Evolutionary conservation across 495 filamentous ascomycete genomes (phyloP), one percentile per base, ranked within the genome.

Genomic region (Penicillium canariense): DNA sequence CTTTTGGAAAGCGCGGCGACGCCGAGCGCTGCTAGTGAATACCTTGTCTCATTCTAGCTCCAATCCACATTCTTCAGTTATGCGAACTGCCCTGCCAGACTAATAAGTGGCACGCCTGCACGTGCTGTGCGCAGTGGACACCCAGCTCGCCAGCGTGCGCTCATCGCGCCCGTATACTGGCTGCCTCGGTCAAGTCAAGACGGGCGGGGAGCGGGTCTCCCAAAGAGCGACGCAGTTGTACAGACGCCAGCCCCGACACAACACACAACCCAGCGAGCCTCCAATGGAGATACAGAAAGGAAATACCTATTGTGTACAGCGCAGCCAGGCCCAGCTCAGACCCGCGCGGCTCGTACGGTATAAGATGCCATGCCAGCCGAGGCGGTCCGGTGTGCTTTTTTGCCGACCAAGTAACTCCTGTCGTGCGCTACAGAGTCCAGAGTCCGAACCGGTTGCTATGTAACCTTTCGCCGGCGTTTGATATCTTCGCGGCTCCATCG

Each of bases 201-300:
- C 14, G 32, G 55, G 43, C 6, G n/a, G 32, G 5, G 38, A 52
- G 55, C 55, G 55, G 55, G 50, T 58, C 50, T 53, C 11, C 27
- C 20, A 22, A 32, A 25, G 28, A 46, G 28, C 6, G 11, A 18
- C 7, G 14, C 2, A n/a, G 23, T n/a, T n/a, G 2, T 5, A 3
- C 26, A 9, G 23, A 43, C n/a, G n/a, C n/a, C n/a, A n/a, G n/a
- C n/a, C n/a, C n/a, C n/a, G n/a, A n/a, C n/a, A n/a, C n/a, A n/a
- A n/a, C n/a, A n/a, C n/a, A n/a, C n/a, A n/a, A n/a, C n/a, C 17
- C 39, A 27, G 20, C 25, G 17, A 44, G 17, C 28, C 51, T 54
- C 31, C 26, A 36, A 42, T 54, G 51, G 51, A 54, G n/a, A 18
- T 23, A 42, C 9, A 12, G 20, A 40, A 38, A 17, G n/a, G 5